Evolutionary conservation across 768 basidiomycete genomes (phyloP).

Genomic region (Antrodiella citrinella): DNA sequence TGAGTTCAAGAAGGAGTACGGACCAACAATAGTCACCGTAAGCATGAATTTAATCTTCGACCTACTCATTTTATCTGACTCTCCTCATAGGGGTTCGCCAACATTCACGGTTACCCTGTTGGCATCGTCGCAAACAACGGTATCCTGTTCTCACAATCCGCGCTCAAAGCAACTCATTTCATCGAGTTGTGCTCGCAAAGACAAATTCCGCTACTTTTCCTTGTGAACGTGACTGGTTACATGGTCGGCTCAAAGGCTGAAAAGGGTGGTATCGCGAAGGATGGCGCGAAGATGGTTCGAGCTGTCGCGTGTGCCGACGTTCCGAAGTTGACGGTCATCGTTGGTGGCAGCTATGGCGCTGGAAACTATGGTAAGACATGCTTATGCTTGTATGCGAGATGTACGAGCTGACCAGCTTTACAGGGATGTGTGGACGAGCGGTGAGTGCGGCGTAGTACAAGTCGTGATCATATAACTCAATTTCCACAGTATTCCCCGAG

Average conservation of each 20-base stretch:
- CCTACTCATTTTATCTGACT: background rate
- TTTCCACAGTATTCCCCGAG: conserved; percentile 75
- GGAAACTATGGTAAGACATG: conserved; percentile 79
- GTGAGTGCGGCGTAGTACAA: conserved; percentile 39
- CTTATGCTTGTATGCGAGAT: too few relatives aligned
- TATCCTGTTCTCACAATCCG: conserved; percentile 89
- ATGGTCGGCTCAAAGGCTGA: conserved; percentile 98
- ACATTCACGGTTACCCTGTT: conserved; percentile 82
- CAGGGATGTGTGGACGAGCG: conserved; percentile 89
- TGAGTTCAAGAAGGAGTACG: conserved; percentile 96
- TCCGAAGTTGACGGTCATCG: conserved; percentile 87
- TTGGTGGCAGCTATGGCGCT: conserved; percentile 91
- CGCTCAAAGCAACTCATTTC: conserved; percentile 91
- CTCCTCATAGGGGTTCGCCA: conserved; percentile 67
- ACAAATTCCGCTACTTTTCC: conserved; percentile 81
- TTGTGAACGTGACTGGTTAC: conserved; percentile 96
- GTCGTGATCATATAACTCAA: background rate
- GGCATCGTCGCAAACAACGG: conserved; percentile 94
- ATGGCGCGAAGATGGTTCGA: conserved; percentile 95
- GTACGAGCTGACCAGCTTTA: conserved; percentile 4
- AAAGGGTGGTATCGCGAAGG: conserved; percentile 89
- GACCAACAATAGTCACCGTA: conserved; percentile 83
- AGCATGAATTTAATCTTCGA: conserved; percentile 14
- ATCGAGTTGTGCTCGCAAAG: conserved; percentile 88
- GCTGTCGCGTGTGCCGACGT: conserved; percentile 92